These are phyloP conservation scores for Suillus luteus DNA, from an alignment of 768 basidiomycete species.

Conservation along the genomic window DNA sequence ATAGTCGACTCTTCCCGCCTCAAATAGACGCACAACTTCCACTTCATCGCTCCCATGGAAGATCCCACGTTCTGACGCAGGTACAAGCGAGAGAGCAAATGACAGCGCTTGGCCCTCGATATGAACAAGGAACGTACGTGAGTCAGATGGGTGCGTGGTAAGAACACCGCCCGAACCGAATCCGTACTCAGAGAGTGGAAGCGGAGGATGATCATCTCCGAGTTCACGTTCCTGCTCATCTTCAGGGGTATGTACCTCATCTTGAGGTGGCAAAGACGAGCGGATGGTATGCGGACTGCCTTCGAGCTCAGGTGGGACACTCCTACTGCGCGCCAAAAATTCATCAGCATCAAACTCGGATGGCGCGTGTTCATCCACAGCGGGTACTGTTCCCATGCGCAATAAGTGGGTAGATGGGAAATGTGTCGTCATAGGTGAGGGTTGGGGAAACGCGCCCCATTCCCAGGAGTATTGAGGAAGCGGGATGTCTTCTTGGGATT, in stretches of 20 bases:
- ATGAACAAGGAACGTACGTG: conserved; percentile 62
- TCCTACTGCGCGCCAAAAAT: conserved; percentile 48
- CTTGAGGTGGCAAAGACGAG: conserved; percentile 22
- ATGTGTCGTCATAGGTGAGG: conserved; percentile 61
- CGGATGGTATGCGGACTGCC: conserved; percentile 40
- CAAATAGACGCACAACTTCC: conserved; percentile 58
- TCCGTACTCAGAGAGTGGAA: not conserved
- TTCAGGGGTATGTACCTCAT: conserved; percentile 29
- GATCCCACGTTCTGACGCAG: conserved; percentile 25
- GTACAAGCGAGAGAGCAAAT: conserved; percentile 77
- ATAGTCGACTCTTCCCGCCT: conserved; percentile 64
- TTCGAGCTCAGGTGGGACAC: conserved; percentile 56
- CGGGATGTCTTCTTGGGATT: conserved; percentile 56
- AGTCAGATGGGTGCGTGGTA: conserved; percentile 58
- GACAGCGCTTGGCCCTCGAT: conserved; percentile 58
- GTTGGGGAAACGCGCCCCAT: conserved; percentile 88
- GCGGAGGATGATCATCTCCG: conserved; percentile 18
- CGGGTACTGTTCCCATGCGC: conserved; percentile 19
- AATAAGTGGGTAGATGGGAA: conserved; percentile 33
- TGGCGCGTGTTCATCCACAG: conserved; percentile 12
- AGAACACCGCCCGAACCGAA: conserved; percentile 60
- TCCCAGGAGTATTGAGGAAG: conserved; percentile 83
- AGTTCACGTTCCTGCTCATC: conserved; percentile 25
- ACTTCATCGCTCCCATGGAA: conserved; percentile 46
- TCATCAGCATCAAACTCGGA: conserved; percentile 24